A percentile compares a stretch with the other conserved stretches of the same genome.
Conservation (phyloP, 2,329 filamentous ascomycete genomes). For the Trichophyton schoenleinii region DNA sequence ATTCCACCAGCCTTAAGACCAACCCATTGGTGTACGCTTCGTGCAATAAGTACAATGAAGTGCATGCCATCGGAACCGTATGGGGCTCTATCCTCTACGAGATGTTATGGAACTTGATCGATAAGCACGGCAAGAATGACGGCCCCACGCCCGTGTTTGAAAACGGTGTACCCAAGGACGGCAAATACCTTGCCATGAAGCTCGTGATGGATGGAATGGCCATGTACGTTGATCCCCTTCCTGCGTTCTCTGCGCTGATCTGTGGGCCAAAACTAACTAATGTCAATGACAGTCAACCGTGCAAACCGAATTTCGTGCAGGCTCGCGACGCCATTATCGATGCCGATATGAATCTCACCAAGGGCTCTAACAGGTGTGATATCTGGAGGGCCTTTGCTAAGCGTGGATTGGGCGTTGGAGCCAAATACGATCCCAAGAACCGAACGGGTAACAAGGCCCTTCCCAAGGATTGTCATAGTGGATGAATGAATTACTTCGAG, state of each 20-base stretch:
- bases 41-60: constrained; percentile 4
- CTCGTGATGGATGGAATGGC: constrained; percentile 12
- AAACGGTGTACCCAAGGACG: constrained; percentile 10
- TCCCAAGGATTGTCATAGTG: not conserved
- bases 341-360: constrained; percentile 11
- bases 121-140: constrained; percentile 13
- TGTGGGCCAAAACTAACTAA: not conserved
- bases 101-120: constrained; percentile 11
- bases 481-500: not conserved
- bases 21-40: constrained; percentile 10
- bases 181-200: constrained; percentile 11
- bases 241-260: not conserved
- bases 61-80: constrained; percentile 10
- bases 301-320: constrained; percentile 13
- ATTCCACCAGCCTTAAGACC: constrained; percentile 9
- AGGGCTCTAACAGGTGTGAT: constrained; percentile 10
- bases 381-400: constrained; percentile 12
- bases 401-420: constrained; percentile 8
- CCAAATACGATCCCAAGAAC: not conserved
- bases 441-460: not conserved
- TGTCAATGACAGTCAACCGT: constrained; percentile 5
- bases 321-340: constrained; percentile 11
- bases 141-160: constrained; percentile 4
- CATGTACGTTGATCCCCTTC: constrained; percentile 8
- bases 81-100: constrained; percentile 12